phyloP scores from a whole-genome alignment of 116 monocot genomes.

The Papilionanthe hybrid region DNA sequence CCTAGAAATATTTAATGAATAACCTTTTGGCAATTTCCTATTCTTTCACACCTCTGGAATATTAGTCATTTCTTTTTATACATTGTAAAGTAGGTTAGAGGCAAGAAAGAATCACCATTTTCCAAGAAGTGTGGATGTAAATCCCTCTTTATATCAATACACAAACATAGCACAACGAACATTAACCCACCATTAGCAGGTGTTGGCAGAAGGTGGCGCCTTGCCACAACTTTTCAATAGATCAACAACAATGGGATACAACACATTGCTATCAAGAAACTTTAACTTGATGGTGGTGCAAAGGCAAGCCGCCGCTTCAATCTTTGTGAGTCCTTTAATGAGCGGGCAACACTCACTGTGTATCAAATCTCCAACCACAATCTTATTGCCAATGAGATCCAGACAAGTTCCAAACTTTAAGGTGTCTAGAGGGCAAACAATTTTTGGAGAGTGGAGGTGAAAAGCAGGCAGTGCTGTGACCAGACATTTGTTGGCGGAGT shows the following conservation, averaged over 20 bases:
- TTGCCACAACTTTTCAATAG: conserved; percentile 64
- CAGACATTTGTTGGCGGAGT: conserved; percentile 2
- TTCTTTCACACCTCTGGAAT: too few relatives aligned
- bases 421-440: conserved; percentile 50
- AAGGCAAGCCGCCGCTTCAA: conserved; percentile 68
- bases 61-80: too few relatives aligned
- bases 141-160: too few relatives aligned
- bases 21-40: too few relatives aligned
- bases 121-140: too few relatives aligned
- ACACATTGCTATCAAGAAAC: conserved; percentile 50
- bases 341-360: conserved; percentile 63
- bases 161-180: too few relatives aligned
- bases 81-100: too few relatives aligned
- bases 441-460: conserved; percentile 8
- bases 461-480: not conserved
- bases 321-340: conserved; percentile 44
- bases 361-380: conserved; percentile 48
- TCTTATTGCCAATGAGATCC: conserved; percentile 62
- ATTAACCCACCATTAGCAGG: conserved; percentile 37
- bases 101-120: too few relatives aligned
- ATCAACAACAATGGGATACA: conserved; percentile 54
- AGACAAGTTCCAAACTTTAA: conserved; percentile 68
- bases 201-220: conserved; percentile 54
- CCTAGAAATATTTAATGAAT: too few relatives aligned
- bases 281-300: conserved; percentile 67